These are phyloP conservation scores for Beauveria brongniartii DNA, from an alignment of 2,329 filamentous ascomycete genomes.

Conservation along the genomic window DNA sequence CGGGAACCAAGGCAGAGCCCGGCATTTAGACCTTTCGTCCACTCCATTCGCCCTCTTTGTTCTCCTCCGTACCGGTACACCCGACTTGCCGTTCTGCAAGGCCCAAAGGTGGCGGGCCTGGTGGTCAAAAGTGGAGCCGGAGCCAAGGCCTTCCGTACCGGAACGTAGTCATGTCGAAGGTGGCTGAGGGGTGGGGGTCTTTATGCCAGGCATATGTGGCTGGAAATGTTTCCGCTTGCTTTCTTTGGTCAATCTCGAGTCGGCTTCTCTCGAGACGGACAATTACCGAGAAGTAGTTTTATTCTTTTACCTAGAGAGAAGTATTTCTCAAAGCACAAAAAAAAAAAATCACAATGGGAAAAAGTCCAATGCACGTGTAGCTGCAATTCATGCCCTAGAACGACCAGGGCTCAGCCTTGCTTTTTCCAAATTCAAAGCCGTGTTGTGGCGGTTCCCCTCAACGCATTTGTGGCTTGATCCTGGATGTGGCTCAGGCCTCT, in stretches of 20 bases:
- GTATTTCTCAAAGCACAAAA: too few species aligned
- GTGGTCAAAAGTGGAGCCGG: slow-evolving; percentile 9
- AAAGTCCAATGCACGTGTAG: too few species aligned
- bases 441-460: not conserved
- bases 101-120: not conserved
- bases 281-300: too few species aligned
- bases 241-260: not conserved
- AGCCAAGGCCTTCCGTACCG: slow-evolving; percentile 1
- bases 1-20: not conserved
- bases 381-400: not conserved
- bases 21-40: not conserved
- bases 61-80: too few species aligned
- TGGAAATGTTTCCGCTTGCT: not conserved
- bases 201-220: not conserved
- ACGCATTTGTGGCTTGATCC: not conserved
- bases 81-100: not conserved
- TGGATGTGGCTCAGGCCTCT: not conserved
- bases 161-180: not conserved
- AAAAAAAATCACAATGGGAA: not conserved
- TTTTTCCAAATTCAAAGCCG: too few species aligned
- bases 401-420: not conserved
- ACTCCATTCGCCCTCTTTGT: not conserved
- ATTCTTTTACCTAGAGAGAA: too few species aligned
- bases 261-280: not conserved
- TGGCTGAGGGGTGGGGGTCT: not conserved